Evolutionary conservation across 257 asterid genomes (phyloP).

Genomic region (Thymus quinquecostatus): DNA sequence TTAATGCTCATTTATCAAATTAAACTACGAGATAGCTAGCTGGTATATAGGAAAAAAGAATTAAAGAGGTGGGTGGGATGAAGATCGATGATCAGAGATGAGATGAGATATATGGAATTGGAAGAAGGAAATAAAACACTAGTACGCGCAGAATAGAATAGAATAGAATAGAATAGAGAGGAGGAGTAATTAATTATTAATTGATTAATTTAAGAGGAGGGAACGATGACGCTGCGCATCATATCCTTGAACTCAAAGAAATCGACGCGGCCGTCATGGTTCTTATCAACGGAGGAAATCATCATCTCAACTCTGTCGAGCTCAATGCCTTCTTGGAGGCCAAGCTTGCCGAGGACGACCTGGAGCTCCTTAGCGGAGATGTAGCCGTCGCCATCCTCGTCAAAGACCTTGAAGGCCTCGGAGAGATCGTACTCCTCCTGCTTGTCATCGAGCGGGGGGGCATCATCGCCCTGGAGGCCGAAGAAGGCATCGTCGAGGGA

Average conservation of each 20-base stretch:
- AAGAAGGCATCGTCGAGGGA: slow-evolving; percentile 54
- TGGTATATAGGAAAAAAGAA: no score
- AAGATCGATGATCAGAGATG: no score
- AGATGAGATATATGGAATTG: no score
- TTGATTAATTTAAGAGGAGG: slow-evolving; percentile 13
- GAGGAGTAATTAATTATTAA: not conserved
- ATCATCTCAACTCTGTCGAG: slow-evolving; percentile 64
- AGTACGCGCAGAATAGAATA: no score
- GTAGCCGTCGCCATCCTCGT: slow-evolving; percentile 75
- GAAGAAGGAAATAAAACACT: no score
- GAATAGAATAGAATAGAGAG: no score
- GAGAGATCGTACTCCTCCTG: slow-evolving; percentile 60
- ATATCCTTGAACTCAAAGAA: slow-evolving; percentile 78
- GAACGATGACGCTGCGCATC: slow-evolving; percentile 58
- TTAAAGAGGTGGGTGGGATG: no score
- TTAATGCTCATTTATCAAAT: no score
- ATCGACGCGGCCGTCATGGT: slow-evolving; percentile 73
- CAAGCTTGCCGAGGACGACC: slow-evolving; percentile 60
- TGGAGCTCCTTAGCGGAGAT: slow-evolving; percentile 74
- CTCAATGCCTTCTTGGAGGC: slow-evolving; percentile 60
- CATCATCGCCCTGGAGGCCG: slow-evolving; percentile 24
- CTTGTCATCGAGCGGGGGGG: not conserved
- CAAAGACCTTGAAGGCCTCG: slow-evolving; percentile 86
- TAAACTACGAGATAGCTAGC: no score
- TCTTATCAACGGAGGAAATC: slow-evolving; percentile 72